A percentile compares a stretch with the other conserved stretches of the same genome.
phyloP scores from a whole-genome alignment of 2,329 filamentous ascomycete genomes.

The Lasiodiplodia sp. region DNA sequence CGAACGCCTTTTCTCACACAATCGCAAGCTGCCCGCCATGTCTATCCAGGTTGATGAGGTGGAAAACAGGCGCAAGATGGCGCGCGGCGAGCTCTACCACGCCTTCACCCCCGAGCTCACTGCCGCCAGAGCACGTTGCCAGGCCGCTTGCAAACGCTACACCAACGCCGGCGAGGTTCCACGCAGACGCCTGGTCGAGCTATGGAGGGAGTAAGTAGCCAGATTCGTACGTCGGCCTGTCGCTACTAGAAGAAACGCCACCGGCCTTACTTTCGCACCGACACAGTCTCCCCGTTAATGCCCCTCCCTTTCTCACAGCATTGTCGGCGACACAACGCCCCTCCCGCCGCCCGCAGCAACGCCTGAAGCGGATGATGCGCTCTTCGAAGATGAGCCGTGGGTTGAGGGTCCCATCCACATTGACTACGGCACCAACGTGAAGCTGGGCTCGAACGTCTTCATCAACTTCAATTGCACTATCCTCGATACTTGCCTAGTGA shows the following conservation, averaged over 20 bases:
- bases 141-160: conserved; percentile 66
- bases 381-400: conserved; percentile 72
- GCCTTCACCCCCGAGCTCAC: conserved; percentile 75
- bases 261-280: neutral
- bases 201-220: conserved; percentile 73
- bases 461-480: conserved; percentile 79
- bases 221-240: neutral
- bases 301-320: conserved; percentile 53
- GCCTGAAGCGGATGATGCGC: conserved; percentile 68
- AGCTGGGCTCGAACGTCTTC: conserved; percentile 73
- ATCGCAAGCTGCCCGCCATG: neutral
- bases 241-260: neutral
- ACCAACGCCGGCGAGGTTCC: conserved; percentile 68
- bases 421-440: conserved; percentile 81
- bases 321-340: conserved; percentile 67
- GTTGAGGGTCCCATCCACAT: conserved; percentile 73
- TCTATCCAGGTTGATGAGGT: conserved; percentile 24
- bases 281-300: conserved; percentile 7
- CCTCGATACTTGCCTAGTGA: conserved; percentile 78
- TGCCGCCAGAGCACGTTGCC: conserved; percentile 69
- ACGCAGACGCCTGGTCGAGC: conserved; percentile 68
- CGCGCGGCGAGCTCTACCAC: conserved; percentile 74
- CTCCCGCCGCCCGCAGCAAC: conserved; percentile 67
- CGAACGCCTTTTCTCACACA: too few relatives aligned
- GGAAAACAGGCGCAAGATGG: conserved; percentile 60